Evolutionary conservation across 1,284 basidiomycete species (phyloP).

Genomic region (Hemileia vastatrix): DNA sequence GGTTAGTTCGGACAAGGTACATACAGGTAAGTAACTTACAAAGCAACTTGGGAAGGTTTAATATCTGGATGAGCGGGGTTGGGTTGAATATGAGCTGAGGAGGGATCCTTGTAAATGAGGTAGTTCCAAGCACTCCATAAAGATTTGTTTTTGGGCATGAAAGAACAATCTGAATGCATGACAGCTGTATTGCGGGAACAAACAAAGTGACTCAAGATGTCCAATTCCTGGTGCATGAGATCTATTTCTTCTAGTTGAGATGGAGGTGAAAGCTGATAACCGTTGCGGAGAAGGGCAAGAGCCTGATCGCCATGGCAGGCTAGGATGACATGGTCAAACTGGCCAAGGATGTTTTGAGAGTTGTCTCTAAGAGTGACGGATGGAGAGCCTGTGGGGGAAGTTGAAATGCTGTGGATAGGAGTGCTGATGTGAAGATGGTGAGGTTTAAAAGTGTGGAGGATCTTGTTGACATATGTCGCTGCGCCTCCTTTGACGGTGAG

Average conservation of each 20-base stretch:
- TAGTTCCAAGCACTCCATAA: conserved; percentile 19
- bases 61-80: conserved; percentile 54
- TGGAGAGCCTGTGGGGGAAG: conserved; percentile 42
- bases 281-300: conserved; percentile 54
- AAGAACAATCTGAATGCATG: conserved; percentile 55
- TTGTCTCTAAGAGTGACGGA: conserved; percentile 21
- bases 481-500: conserved; percentile 60
- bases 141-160: background rate
- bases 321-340: conserved; percentile 66
- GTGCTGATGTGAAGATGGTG: conserved; percentile 56
- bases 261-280: conserved; percentile 38
- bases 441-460: conserved; percentile 53
- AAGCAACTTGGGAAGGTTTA: conserved; percentile 62
- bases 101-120: conserved; percentile 2
- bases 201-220: conserved; percentile 54
- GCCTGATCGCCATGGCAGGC: conserved; percentile 66
- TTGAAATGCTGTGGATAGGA: conserved; percentile 48
- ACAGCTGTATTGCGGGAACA: conserved; percentile 65
- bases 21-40: conserved; percentile 55
- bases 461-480: conserved; percentile 61
- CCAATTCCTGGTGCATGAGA: conserved; percentile 53
- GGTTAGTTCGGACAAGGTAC: no score
- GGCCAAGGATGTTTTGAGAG: conserved; percentile 44
- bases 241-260: no score
- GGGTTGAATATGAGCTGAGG: conserved; percentile 56